phyloP scores from a whole-genome alignment of 805 yeast species.

The Nakazawaea populi region DNA sequence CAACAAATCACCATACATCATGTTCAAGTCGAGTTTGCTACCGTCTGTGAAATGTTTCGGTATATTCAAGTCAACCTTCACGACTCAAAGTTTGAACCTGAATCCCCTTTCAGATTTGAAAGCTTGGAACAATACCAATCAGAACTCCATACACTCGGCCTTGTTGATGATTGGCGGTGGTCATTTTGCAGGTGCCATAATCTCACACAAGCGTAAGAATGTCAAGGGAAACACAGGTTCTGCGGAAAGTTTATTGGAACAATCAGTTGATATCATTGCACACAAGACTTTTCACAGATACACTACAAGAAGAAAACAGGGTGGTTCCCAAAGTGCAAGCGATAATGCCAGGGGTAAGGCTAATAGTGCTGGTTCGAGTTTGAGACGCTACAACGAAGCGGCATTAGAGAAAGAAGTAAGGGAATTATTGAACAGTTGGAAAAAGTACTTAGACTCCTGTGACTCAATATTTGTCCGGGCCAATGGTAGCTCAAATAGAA shows the following conservation, averaged over 20 bases:
- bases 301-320: slow-evolving; percentile 94
- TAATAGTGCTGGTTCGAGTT: slow-evolving; percentile 87
- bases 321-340: slow-evolving; percentile 91
- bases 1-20: slow-evolving; percentile 65
- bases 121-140: slow-evolving; percentile 24
- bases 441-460: slow-evolving; percentile 50
- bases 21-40: slow-evolving; percentile 45
- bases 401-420: slow-evolving; percentile 77
- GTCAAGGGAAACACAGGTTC: slow-evolving; percentile 51
- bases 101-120: slow-evolving; percentile 47
- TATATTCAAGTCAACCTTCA: slow-evolving; percentile 59
- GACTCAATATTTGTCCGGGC: slow-evolving; percentile 75
- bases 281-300: slow-evolving; percentile 91
- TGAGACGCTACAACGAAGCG: slow-evolving; percentile 86
- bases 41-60: slow-evolving; percentile 50
- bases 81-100: slow-evolving; percentile 27
- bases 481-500: slow-evolving; percentile 62
- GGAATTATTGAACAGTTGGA: slow-evolving; percentile 64
- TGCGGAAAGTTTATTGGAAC: slow-evolving; percentile 43
- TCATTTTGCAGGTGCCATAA: slow-evolving; percentile 93
- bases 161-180: slow-evolving; percentile 96
- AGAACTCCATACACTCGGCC: slow-evolving; percentile 48
- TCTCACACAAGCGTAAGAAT: slow-evolving; percentile 60
- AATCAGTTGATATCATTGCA: slow-evolving; percentile 57
- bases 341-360: slow-evolving; percentile 95